Percentiles rank a stretch among this genome's conserved stretches.
Conservation (phyloP, 2,329 filamentous ascomycete species). For the Aspergillus sp. region DNA sequence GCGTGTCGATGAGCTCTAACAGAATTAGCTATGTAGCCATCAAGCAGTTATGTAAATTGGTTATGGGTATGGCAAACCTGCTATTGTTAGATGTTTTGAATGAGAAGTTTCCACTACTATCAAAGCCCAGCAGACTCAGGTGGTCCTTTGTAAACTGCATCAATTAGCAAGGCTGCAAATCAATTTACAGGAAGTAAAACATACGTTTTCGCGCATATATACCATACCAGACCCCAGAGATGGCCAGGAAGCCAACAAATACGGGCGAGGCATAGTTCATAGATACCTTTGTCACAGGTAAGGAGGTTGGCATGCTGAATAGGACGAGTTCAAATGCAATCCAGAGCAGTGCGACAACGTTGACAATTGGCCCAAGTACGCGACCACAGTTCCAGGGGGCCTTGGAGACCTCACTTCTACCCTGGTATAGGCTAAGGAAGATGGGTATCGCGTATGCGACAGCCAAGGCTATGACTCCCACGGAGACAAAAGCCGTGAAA, state of each 20-base stretch:
- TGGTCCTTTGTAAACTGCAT: constrained; percentile 30
- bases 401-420: constrained; percentile 43
- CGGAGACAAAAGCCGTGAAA: constrained; percentile 48
- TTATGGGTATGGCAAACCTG: no score
- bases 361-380: constrained; percentile 41
- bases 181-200: constrained; percentile 9
- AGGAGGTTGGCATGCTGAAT: constrained; percentile 50
- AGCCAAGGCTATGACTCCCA: constrained; percentile 54
- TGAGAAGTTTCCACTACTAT: no score
- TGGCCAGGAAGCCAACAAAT: constrained; percentile 50
- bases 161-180: constrained; percentile 2
- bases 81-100: no score
- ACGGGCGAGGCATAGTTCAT: constrained; percentile 59
- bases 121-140: constrained; percentile 24
- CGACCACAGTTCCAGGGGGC: constrained; percentile 46
- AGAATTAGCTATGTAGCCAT: no score
- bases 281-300: constrained; percentile 49
- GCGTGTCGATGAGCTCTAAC: no score
- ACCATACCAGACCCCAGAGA: constrained; percentile 49
- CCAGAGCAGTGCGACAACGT: constrained; percentile 46
- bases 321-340: constrained; percentile 50
- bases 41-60: no score
- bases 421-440: constrained; percentile 44
- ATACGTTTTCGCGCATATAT: constrained; percentile 49
- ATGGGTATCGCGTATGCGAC: constrained; percentile 56